Conservation (phyloP, 805 yeast genomes). For the Candida coquimbonensis region DNA sequence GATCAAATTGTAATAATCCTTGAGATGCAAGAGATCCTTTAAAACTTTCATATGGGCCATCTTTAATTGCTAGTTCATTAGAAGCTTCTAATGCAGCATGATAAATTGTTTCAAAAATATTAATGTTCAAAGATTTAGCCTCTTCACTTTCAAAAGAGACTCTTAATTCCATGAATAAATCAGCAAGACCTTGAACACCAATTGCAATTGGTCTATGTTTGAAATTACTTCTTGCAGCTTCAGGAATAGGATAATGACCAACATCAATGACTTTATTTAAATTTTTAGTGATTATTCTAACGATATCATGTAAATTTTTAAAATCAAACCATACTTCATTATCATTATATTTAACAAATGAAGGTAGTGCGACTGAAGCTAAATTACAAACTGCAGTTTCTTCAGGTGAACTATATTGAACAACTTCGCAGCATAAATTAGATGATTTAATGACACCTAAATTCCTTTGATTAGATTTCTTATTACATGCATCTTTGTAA, state of each 20-base stretch:
- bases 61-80: constrained; percentile 59
- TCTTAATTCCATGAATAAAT: constrained; percentile 69
- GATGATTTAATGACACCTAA: constrained; percentile 91
- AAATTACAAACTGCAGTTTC: constrained; percentile 95
- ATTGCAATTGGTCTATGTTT: constrained; percentile 87
- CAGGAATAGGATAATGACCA: constrained; percentile 73
- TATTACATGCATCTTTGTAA: constrained; percentile 88
- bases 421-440: constrained; percentile 89
- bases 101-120: constrained; percentile 90
- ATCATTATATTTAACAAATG: constrained; percentile 45
- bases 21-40: constrained; percentile 87
- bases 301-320: constrained; percentile 61
- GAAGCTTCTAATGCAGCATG: constrained; percentile 90
- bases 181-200: constrained; percentile 96
- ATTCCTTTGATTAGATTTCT: constrained; percentile 85
- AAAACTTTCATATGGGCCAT: constrained; percentile 70
- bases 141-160: constrained; percentile 76
- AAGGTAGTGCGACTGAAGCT: constrained; percentile 86
- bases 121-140: constrained; percentile 66
- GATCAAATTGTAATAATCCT: constrained; percentile 77
- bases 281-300: constrained; percentile 71
- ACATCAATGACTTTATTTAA: constrained; percentile 78
- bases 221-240: constrained; percentile 65
- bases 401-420: constrained; percentile 83
- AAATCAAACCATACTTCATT: constrained; percentile 58